A percentile compares a stretch with the other conserved stretches of the same genome.
Evolutionary conservation across 441 rosid genomes (phyloP).

Genomic region (Iberis amara): DNA sequence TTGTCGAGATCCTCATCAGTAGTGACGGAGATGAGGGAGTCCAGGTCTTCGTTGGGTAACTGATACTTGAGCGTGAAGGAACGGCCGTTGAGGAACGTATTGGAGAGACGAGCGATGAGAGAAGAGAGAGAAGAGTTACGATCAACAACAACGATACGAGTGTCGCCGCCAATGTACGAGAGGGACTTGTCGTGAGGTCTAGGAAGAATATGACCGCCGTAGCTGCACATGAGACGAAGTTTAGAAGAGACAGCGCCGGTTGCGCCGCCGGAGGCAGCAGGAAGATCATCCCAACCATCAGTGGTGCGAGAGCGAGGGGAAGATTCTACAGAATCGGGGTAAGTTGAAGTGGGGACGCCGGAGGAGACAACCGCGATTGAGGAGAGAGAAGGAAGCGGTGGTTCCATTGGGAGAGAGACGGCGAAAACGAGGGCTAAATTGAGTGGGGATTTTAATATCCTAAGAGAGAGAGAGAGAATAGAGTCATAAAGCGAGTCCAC

Average conservation of each 20-base stretch:
- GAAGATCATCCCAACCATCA: constrained; percentile 63
- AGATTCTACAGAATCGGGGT: constrained; percentile 63
- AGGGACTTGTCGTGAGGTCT: constrained; percentile 90
- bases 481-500: constrained; percentile 23
- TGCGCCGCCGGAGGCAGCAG: constrained; percentile 30
- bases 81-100: constrained; percentile 51
- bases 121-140: constrained; percentile 54
- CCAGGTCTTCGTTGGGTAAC: constrained; percentile 88
- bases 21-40: constrained; percentile 80
- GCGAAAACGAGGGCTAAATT: constrained; percentile 5
- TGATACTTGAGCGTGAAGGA: constrained; percentile 81
- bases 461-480: constrained; percentile 6
- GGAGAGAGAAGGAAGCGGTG: constrained; percentile 29
- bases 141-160: constrained; percentile 81
- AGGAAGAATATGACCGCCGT: constrained; percentile 89
- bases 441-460: constrained; percentile 9
- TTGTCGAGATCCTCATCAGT: constrained; percentile 93
- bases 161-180: constrained; percentile 90
- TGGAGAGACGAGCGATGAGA: constrained; percentile 55
- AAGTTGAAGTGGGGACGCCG: constrained; percentile 27
- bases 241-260: constrained; percentile 43
- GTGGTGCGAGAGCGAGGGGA: constrained; percentile 80
- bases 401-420: constrained; percentile 24
- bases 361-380: constrained; percentile 27
- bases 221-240: constrained; percentile 95